A percentile compares a stretch with the other conserved stretches of the same genome.
phyloP scores from a whole-genome alignment of 208 protist genomes.

The Phytomonas francai region DNA sequence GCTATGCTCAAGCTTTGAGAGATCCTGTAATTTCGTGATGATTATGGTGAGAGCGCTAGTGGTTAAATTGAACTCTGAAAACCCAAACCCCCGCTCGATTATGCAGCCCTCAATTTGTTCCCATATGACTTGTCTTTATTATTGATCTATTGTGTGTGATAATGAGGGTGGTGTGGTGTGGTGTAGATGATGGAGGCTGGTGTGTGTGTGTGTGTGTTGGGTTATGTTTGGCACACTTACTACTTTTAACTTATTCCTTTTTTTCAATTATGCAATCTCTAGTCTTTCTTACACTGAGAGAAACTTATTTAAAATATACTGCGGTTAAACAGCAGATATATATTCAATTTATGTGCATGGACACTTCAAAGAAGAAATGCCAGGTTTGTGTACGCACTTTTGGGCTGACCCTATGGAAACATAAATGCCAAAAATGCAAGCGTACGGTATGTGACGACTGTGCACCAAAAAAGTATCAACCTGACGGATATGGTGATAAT shows the following conservation, averaged over 20 bases:
- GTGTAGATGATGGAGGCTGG: too few relatives aligned
- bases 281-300: too few relatives aligned
- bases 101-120: neutral
- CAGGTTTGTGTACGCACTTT: conserved; percentile 38
- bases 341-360: conserved; percentile 1
- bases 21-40: neutral
- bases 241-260: neutral
- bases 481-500: neutral
- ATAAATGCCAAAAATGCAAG: conserved; percentile 42
- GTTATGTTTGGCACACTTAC: neutral
- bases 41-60: neutral
- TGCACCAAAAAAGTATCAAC: conserved; percentile 23
- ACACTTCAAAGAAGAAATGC: conserved; percentile 19
- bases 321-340: neutral
- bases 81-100: too few relatives aligned
- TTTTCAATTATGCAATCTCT: neutral
- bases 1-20: neutral
- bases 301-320: conserved; percentile 6
- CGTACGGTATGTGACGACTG: conserved; percentile 60
- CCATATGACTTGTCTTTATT: neutral
- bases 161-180: neutral
- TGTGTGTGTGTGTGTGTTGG: neutral
- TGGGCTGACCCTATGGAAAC: conserved; percentile 35
- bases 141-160: neutral
- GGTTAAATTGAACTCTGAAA: neutral